Percentiles rank a stretch among this genome's conserved stretches.
Evolutionary conservation across 345 rosid genomes (phyloP).

Genomic region (Viola odorata): DNA sequence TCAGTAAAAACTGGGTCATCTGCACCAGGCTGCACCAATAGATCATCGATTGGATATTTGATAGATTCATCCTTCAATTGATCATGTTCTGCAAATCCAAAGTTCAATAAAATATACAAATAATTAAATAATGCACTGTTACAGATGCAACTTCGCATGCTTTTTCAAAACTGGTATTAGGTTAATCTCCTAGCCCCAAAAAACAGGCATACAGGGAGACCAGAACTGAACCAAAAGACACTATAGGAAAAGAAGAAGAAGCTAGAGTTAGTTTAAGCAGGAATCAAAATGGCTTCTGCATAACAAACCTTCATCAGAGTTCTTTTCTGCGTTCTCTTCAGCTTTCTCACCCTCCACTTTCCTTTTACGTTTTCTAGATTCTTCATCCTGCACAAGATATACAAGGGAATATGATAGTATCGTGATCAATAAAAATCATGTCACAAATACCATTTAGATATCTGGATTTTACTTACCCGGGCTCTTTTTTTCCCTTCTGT

Average conservation of each 20-base stretch:
- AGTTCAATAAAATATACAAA: conserved; percentile 3
- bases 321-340: conserved; percentile 27
- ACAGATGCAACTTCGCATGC: not conserved
- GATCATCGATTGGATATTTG: conserved; percentile 91
- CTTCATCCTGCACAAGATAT: conserved; percentile 42
- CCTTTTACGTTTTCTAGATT: conserved; percentile 44
- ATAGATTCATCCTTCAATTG: conserved; percentile 35
- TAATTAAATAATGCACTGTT: conserved; percentile 3
- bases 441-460: not conserved
- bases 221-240: not conserved
- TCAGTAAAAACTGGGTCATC: conserved; percentile 65
- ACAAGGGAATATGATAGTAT: conserved; percentile 14
- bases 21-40: conserved; percentile 56
- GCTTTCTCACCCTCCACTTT: conserved; percentile 45
- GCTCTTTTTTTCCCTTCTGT: conserved; percentile 28
- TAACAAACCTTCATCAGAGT: conserved; percentile 21
- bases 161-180: not conserved
- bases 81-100: conserved; percentile 43
- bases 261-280: not conserved
- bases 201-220: not conserved
- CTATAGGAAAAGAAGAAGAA: not conserved
- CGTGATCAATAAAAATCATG: not conserved
- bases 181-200: not conserved
- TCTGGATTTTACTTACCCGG: conserved; percentile 16
- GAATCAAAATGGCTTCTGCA: not conserved